phyloP scores from a whole-genome alignment of 192 early-diverging fungal genomes.

The Gamsiella multidivaricata region DNA sequence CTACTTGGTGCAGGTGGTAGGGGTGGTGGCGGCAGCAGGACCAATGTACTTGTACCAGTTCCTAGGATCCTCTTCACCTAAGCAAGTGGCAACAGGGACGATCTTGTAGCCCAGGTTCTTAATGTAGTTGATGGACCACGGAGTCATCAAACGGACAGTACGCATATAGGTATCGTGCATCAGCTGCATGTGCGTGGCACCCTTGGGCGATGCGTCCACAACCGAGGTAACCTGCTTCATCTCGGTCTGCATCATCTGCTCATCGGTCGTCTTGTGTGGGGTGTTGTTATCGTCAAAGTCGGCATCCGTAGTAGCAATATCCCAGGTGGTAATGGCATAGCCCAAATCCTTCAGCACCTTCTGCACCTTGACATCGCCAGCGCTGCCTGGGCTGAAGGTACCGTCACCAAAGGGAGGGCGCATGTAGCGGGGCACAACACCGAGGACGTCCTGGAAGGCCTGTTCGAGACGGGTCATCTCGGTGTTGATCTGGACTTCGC shows the following conservation, averaged over 20 bases:
- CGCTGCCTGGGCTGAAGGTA: constrained; percentile 24
- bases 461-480: constrained; percentile 63
- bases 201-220: constrained; percentile 10
- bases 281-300: constrained; percentile 40
- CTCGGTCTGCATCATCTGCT: constrained; percentile 20
- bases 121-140: constrained; percentile 41
- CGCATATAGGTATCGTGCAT: constrained; percentile 48
- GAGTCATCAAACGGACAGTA: constrained; percentile 34
- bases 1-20: constrained; percentile 46
- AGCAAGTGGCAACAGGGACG: constrained; percentile 41
- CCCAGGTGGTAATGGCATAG: constrained; percentile 48
- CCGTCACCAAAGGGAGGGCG: constrained; percentile 69
- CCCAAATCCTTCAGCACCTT: constrained; percentile 24
- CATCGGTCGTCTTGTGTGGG: constrained; percentile 38
- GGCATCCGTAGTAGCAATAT: constrained; percentile 42
- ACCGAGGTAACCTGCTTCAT: constrained; percentile 23
- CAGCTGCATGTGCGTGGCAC: constrained; percentile 44
- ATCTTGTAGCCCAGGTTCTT: constrained; percentile 52
- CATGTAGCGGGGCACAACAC: constrained; percentile 66
- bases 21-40: constrained; percentile 23
- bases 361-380: constrained; percentile 26
- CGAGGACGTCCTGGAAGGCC: constrained; percentile 61
- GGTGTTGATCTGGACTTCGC: constrained; percentile 50
- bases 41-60: constrained; percentile 46
- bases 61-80: constrained; percentile 47